Conservation (phyloP, 177 flowering plant genomes). For the Telopea speciosissima region DNA sequence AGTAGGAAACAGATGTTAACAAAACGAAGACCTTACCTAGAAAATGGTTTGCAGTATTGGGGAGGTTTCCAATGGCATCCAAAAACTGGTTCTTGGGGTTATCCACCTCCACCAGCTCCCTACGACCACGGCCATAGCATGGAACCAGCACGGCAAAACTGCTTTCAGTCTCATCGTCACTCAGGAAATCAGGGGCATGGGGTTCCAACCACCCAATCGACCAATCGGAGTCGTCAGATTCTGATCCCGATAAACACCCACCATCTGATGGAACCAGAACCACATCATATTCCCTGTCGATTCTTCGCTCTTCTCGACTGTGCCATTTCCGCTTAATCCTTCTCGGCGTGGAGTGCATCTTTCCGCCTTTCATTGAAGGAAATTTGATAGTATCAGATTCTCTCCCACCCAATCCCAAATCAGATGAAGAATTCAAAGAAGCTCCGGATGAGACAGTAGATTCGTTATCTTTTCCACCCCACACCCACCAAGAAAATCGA, state of each 20-base stretch:
- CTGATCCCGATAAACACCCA: conserved; percentile 72
- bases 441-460: conserved; percentile 28
- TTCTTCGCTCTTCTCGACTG: conserved; percentile 57
- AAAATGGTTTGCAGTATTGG: conserved; percentile 28
- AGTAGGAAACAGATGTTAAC: not conserved
- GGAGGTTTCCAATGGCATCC: conserved; percentile 37
- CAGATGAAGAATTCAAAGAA: conserved; percentile 28
- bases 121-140: conserved; percentile 52
- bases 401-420: conserved; percentile 28
- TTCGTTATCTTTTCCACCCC: conserved; percentile 47
- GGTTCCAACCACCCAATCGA: conserved; percentile 88
- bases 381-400: conserved; percentile 45
- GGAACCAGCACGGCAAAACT: conserved; percentile 84
- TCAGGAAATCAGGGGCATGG: conserved; percentile 64
- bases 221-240: conserved; percentile 82
- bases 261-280: conserved; percentile 82
- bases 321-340: conserved; percentile 59
- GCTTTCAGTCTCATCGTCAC: conserved; percentile 55
- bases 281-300: conserved; percentile 65
- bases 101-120: conserved; percentile 30
- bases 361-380: conserved; percentile 35
- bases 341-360: conserved; percentile 35
- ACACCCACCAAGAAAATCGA: conserved; percentile 43
- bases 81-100: conserved; percentile 34
- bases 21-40: conserved; percentile 38